Evolutionary conservation across 352 stramenopile genomes (phyloP), one percentile per base, ranked within the genome.

Genomic region (Phytophthora lateralis): DNA sequence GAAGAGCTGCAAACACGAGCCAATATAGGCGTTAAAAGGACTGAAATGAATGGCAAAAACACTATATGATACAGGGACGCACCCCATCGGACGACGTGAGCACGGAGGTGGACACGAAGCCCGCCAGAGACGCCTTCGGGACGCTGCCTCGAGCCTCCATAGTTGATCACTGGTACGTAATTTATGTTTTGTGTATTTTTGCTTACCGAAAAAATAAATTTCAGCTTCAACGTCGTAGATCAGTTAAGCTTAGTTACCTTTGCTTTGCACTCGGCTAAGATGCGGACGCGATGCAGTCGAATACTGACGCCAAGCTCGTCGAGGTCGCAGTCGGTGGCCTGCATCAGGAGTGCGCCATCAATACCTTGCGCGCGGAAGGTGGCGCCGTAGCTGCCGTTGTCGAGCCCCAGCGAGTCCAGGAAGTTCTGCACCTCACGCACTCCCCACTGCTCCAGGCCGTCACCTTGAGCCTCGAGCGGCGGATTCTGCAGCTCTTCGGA

Each of bases 81-180:
- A 96, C 87, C 8, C 83, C 85, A 72, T 96, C 87, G 0, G 85
- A 88, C 6, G 85, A 94, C n/a, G 85, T 94, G 54, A 94, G 64
- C 41, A 96, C 74, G 3, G 85, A 66, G 10, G 87, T 96, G 17
- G 87, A 96, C 56, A 96, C 83, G 46, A 96, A 96, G 45, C 85
- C 85, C 1, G 80, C 66, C 7, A 91, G 67, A 41, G 71, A 74
- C 37, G 65, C 77, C 44, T 55, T 70, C 17, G 68, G 50, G 15
- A 56, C 47, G 49, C 50, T 66, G 35, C 59, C 41, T 43, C 62
- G 54, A 24, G 57, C 62, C 32, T 80, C 63, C 67, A 77, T 75
- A 15, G 8, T 20, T 4, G 12, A 17, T 39, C 12, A 21, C n/a
- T 17, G 15, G n/a, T 2, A 4, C 14, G 15, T 42, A 42, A 42